Evolutionary conservation across 345 rosid genomes (phyloP).

Genomic region (Carallia brachiata): DNA sequence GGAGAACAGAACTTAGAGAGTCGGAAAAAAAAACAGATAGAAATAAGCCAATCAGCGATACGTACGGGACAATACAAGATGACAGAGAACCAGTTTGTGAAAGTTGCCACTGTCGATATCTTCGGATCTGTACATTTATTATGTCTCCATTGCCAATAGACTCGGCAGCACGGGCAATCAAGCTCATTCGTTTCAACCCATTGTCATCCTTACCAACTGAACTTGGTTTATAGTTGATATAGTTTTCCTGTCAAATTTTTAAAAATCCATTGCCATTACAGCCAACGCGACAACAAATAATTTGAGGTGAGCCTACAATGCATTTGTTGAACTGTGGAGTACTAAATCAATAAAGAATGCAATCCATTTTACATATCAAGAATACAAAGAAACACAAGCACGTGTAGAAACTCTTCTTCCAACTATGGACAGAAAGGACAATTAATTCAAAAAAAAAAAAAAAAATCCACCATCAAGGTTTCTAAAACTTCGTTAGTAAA

Average conservation of each 20-base stretch:
- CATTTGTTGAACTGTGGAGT: neutral
- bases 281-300: neutral
- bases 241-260: constrained; percentile 71
- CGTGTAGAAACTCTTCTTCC: no score
- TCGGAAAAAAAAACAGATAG: constrained; percentile 7
- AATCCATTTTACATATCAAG: neutral
- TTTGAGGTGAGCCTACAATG: neutral
- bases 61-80: constrained; percentile 91
- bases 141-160: constrained; percentile 91
- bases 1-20: constrained; percentile 10
- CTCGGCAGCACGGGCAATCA: constrained; percentile 88
- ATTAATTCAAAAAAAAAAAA: no score
- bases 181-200: constrained; percentile 68
- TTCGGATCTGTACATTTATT: constrained; percentile 88
- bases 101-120: constrained; percentile 96
- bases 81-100: constrained; percentile 72
- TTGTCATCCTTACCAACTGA: constrained; percentile 64
- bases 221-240: constrained; percentile 82
- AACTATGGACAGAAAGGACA: no score
- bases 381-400: neutral
- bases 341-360: neutral
- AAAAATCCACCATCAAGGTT: no score
- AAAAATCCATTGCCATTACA: neutral
- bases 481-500: no score
- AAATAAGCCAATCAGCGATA: constrained; percentile 18